A percentile compares a stretch with the other conserved stretches of the same genome.
Evolutionary conservation across 148 eudicot species (phyloP).

Genomic region (Rhododendron williamsianum): DNA sequence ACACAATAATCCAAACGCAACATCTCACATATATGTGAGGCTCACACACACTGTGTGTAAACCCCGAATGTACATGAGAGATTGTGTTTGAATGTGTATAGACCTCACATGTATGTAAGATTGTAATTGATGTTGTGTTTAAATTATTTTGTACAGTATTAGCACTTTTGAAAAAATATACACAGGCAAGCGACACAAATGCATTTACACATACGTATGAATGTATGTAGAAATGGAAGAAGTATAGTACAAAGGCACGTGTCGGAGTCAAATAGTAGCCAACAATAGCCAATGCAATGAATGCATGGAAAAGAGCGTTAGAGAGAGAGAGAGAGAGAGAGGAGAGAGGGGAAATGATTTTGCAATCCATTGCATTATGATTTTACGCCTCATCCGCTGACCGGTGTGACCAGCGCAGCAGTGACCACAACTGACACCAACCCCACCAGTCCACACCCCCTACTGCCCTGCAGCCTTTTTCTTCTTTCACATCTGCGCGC

Average conservation of each 20-base stretch:
- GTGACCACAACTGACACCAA: neutral
- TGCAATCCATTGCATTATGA: constrained; percentile 71
- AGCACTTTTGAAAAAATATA: too few relatives aligned
- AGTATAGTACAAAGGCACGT: neutral
- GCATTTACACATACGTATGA: neutral
- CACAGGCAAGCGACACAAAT: neutral
- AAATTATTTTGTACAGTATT: too few relatives aligned
- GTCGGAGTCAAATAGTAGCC: neutral
- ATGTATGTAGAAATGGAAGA: neutral
- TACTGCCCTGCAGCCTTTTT: constrained; percentile 3
- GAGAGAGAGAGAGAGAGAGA: neutral
- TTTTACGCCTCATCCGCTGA: constrained; percentile 33
- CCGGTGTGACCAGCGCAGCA: constrained; percentile 1
- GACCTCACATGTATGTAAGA: too few relatives aligned
- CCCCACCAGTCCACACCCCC: neutral
- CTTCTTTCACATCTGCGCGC: constrained; percentile 6
- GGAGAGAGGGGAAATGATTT: constrained; percentile 41
- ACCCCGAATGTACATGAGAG: too few relatives aligned
- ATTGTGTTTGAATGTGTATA: too few relatives aligned
- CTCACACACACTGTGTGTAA: too few relatives aligned
- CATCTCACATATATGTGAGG: too few relatives aligned
- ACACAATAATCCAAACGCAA: too few relatives aligned
- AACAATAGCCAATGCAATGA: neutral
- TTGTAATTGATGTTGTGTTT: too few relatives aligned
- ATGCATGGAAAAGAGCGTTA: neutral